These are phyloP conservation scores for Sambucus nigra DNA, from an alignment of 129 eudicot species.

Conservation along the genomic window DNA sequence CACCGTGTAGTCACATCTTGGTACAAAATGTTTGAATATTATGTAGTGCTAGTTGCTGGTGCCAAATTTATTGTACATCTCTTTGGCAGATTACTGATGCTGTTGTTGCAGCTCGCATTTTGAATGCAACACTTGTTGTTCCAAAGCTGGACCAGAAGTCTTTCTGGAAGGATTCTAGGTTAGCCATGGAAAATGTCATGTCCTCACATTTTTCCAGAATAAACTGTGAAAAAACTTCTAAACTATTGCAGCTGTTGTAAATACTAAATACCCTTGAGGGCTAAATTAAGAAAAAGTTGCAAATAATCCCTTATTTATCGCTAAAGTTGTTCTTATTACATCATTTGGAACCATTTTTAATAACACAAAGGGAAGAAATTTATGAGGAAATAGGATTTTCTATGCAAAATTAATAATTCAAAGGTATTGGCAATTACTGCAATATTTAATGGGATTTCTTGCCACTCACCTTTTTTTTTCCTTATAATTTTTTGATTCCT, in stretches of 20 bases:
- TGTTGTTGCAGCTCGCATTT: conserved; percentile 95
- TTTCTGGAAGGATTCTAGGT: conserved; percentile 98
- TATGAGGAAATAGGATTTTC: too few relatives aligned
- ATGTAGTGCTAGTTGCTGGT: background rate
- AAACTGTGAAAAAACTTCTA: too few relatives aligned
- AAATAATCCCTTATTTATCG: too few relatives aligned
- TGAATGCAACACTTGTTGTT: conserved; percentile 96
- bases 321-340: too few relatives aligned
- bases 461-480: background rate
- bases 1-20: background rate
- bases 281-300: too few relatives aligned
- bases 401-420: too few relatives aligned
- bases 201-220: conserved; percentile 13
- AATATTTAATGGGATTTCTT: too few relatives aligned
- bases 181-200: conserved; percentile 23
- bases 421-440: too few relatives aligned
- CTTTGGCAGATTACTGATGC: conserved; percentile 79
- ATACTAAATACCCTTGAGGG: too few relatives aligned
- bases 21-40: background rate
- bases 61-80: background rate
- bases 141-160: conserved; percentile 85
- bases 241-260: too few relatives aligned
- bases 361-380: too few relatives aligned
- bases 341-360: too few relatives aligned
- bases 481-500: background rate